Evolutionary conservation across 1,139 yeast species (phyloP).

Genomic region (Tardiomyces blankii): DNA sequence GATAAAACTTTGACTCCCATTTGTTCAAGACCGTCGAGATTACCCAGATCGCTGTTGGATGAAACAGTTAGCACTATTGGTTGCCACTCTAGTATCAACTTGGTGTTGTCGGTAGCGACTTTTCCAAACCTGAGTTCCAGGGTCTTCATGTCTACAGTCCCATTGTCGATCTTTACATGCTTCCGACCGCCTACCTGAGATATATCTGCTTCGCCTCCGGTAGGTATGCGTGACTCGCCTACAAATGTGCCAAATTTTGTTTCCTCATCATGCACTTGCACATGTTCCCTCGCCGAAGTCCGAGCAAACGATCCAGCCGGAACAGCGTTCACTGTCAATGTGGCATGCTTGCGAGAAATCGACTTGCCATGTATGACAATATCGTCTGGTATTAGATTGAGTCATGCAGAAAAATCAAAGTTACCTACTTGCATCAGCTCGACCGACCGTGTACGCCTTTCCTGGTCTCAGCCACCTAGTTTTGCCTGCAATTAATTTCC

Average conservation of each 20-base stretch:
- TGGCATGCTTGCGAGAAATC: constrained; percentile 17
- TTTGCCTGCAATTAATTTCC: not conserved
- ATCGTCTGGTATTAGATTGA: constrained; percentile 4
- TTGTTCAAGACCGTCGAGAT: constrained; percentile 6
- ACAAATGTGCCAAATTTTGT: constrained; percentile 18
- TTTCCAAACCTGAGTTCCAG: no score
- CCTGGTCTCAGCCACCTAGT: constrained; percentile 14
- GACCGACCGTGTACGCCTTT: constrained; percentile 11
- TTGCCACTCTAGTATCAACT: constrained; percentile 6
- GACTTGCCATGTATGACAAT: constrained; percentile 12
- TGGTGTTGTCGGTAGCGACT: no score
- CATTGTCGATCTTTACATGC: no score
- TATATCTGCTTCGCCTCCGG: no score
- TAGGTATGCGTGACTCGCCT: constrained; percentile 2
- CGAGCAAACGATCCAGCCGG: constrained; percentile 8
- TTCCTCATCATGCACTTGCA: constrained; percentile 13
- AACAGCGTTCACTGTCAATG: constrained; percentile 9
- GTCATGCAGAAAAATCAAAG: no score
- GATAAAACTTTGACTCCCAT: constrained; percentile 17
- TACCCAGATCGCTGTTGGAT: no score
- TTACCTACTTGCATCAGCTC: constrained; percentile 5
- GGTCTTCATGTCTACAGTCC: no score
- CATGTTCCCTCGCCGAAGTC: constrained; percentile 10
- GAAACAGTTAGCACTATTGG: constrained; percentile 6
- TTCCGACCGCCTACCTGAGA: no score